Base-by-base conservation (phyloP, 2,329 filamentous ascomycete species). In the Ophiostoma himal-ulmi region DNA sequence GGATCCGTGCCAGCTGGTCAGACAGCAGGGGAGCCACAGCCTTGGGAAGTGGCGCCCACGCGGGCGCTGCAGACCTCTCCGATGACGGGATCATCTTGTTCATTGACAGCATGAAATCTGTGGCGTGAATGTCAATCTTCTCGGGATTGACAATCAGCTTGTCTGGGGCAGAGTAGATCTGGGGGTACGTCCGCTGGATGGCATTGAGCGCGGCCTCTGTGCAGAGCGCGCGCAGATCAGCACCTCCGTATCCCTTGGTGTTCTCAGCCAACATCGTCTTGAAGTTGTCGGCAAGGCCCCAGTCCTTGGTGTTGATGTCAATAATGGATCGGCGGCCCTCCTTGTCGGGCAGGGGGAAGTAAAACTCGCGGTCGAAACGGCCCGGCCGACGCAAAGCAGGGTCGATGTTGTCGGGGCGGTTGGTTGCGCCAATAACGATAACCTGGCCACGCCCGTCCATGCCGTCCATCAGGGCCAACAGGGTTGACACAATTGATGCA, bases 381-480 rank as follows among this genome's bases (percentile, higher is more conserved):
- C 95, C 96, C 26, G 95, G 94, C 68, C 94, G 89, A 72, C 95
- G 90, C 71, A 99, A 85, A n/a, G 94, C 94, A 74, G 94, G 94
- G 78, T 99, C 94, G 73, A 99, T 94, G 69, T 95, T 96, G 79
- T 98, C 94, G 0, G 95, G 94, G 74, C 94, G 89, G 78, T 99
- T 99, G 71, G 94, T 99, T n/a, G 95, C 95, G 74, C 95, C 95
- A 76, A 99, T 98, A 48, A 99, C 94, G 77, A 99, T 96, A 72
- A 99, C 95, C 79, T 99, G 95, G 39, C 94, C 94, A 78, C 94
- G 90, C n/a, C 93, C 94, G 77, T 97, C 94, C 94, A 97, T 97
- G 73, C 94, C 94, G 79, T 97, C 94, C 94, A 97, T 97, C 76
- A 97, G 81, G 0, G 94, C 94, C 72, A 97, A 83, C n/a, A 97